Evolutionary conservation across 1,284 basidiomycete genomes (phyloP), one percentile per base, ranked within the genome.

Genomic region (Serendipita sp.): DNA sequence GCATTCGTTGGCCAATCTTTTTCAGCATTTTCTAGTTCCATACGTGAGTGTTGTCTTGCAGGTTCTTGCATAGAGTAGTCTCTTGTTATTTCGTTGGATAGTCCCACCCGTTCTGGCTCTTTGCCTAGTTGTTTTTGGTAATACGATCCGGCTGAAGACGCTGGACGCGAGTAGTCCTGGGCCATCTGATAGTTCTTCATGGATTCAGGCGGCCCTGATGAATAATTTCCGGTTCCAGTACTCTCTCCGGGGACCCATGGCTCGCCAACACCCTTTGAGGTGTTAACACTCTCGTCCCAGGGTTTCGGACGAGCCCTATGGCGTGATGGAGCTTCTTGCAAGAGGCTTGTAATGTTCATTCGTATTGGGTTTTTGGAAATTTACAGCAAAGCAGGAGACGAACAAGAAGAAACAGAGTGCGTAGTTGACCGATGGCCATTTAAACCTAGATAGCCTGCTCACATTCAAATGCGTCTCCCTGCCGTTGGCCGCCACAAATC

Each of bases 331-430:
- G 32, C 53, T 58, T 58, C 53, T 58, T 58, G 53, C 8, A 58
- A 29, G 15, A 58, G 34, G 32, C 53, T 58, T 22, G 53, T 58
- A 32, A 58, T 58, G 53, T 58, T 35, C 53, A 58, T 58, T 26
- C 53, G 17, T 32, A 35, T 10, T 58, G 15, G 43, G 17, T 58
- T 32, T 58, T 22, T 22, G 17, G 47, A 22, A 17, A 6, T 41
- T 41, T 41, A 13, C 6, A 41, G 38, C 38, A 41, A 41, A 41
- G 38, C 38, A 41, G 38, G 38, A 41, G 38, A 41, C 38, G 38
- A 41, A 41, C 38, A 41, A 41, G 38, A 41, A 41, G 38, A 41
- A 41, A 41, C 38, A 41, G 38, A 41, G 38, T 41, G 38, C 38
- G 38, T 41, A 41, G 38, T 41, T 41, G 38, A 5, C 38, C 38